Evolutionary conservation across 805 yeast species (phyloP).

Genomic region (Tetrapisispora nanseiensis): DNA sequence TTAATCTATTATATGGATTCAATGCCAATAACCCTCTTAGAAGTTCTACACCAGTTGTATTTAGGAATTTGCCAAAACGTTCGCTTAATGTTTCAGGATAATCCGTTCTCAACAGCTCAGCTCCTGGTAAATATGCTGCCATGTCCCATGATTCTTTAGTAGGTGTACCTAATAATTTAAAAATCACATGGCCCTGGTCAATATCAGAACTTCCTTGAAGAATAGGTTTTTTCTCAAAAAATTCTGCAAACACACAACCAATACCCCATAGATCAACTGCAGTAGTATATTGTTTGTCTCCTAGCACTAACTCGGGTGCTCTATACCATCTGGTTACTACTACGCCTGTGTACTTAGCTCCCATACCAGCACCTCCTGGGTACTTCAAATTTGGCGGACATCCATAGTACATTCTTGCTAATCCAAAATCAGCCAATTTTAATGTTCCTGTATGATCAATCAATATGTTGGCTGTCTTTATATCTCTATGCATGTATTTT

Average conservation of each 20-base stretch:
- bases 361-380: conserved; percentile 37
- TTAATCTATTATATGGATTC: conserved; percentile 63
- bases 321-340: conserved; percentile 98
- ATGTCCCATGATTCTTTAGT: conserved; percentile 49
- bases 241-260: conserved; percentile 92
- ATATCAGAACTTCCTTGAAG: conserved; percentile 76
- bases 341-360: conserved; percentile 43
- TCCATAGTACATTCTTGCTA: conserved; percentile 70
- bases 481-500: conserved; percentile 72
- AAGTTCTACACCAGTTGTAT: conserved; percentile 40
- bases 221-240: conserved; percentile 73
- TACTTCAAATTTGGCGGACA: conserved; percentile 40
- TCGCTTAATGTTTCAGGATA: conserved; percentile 37
- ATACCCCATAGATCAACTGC: conserved; percentile 98
- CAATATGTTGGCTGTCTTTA: conserved; percentile 91
- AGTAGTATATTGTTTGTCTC: conserved; percentile 79
- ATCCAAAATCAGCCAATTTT: conserved; percentile 92
- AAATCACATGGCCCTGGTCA: conserved; percentile 78
- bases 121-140: conserved; percentile 45
- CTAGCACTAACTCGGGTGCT: conserved; percentile 86
- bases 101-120: conserved; percentile 30
- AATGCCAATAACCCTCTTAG: conserved; percentile 53
- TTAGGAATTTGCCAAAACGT: conserved; percentile 36
- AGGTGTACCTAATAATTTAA: conserved; percentile 78
- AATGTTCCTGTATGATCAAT: conserved; percentile 66